phyloP scores from a whole-genome alignment of 768 basidiomycete species.

The Serendipita sp. region DNA sequence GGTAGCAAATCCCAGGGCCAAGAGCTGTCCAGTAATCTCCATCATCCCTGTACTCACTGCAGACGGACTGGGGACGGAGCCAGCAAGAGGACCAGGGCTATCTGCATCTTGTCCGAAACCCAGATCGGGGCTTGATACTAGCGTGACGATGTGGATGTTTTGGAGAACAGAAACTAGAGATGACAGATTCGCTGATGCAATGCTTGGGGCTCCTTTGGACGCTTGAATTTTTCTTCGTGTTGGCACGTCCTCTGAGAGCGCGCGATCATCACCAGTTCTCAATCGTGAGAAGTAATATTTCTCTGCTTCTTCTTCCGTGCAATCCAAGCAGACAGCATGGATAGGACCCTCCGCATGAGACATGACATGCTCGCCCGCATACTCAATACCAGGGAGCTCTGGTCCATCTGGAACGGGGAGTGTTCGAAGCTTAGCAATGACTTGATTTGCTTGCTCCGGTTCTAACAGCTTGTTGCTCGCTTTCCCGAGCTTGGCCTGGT shows the following conservation, averaged over 20 bases:
- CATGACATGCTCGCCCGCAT: conserved; percentile 10
- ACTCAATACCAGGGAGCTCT: conserved; percentile 9
- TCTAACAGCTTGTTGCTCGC: conserved; percentile 52
- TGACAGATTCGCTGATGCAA: conserved; percentile 35
- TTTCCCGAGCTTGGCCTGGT: conserved; percentile 35
- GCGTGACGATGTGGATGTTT: conserved; percentile 45
- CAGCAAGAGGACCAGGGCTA: conserved; percentile 49
- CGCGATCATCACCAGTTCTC: conserved; percentile 12
- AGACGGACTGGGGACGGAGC: conserved; percentile 60
- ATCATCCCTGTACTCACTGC: conserved; percentile 52
- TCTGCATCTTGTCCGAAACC: conserved; percentile 51
- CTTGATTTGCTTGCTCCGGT: conserved; percentile 49
- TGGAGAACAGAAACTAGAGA: conserved; percentile 35
- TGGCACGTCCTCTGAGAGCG: neutral
- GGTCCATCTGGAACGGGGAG: conserved; percentile 36
- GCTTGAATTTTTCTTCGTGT: neutral
- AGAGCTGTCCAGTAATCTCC: conserved; percentile 58
- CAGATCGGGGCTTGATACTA: conserved; percentile 44
- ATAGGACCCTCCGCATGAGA: conserved; percentile 33
- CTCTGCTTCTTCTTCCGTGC: conserved; percentile 47
- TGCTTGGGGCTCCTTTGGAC: conserved; percentile 12
- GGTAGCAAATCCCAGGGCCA: conserved; percentile 65
- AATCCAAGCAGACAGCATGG: conserved; percentile 59
- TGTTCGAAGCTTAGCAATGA: conserved; percentile 53
- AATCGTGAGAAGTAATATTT: conserved; percentile 42